Evolutionary conservation across 1,139 yeast genomes (phyloP).

Genomic region (Eremothecium sinecaudum): DNA sequence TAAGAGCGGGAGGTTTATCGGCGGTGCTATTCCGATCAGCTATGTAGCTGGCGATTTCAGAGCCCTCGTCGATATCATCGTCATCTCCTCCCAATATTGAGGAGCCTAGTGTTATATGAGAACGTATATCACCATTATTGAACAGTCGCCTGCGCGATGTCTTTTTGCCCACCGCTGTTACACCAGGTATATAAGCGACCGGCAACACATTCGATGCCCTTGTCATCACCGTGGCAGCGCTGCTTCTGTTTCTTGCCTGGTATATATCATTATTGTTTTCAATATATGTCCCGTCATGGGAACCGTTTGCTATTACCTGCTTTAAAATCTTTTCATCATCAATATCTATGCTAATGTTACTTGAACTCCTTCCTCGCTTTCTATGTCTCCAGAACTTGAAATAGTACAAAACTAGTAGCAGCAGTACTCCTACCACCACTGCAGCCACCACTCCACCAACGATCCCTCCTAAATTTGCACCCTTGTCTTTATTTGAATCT

Average conservation of each 20-base stretch:
- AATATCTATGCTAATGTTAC: conserved; percentile 11
- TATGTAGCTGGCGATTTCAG: conserved; percentile 3
- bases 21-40: conserved; percentile 4
- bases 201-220: conserved; percentile 84
- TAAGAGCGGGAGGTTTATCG: conserved; percentile 18
- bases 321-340: conserved; percentile 10
- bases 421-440: conserved; percentile 34
- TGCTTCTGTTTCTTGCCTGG: conserved; percentile 28
- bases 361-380: conserved; percentile 15
- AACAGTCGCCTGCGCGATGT: conserved; percentile 13
- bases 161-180: conserved; percentile 40
- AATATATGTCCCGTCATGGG: conserved; percentile 16
- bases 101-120: conserved; percentile 31
- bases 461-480: conserved; percentile 44
- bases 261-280: conserved; percentile 27
- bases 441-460: conserved; percentile 60
- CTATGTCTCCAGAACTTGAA: conserved; percentile 33
- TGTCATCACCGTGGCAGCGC: conserved; percentile 57
- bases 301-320: conserved; percentile 6
- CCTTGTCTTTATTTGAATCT: not conserved
- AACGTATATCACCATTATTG: conserved; percentile 24
- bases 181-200: conserved; percentile 93
- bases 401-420: conserved; percentile 33
- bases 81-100: conserved; percentile 28
- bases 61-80: conserved; percentile 14